Percentiles rank a stretch among this genome's conserved stretches.
These are phyloP conservation scores for Penicillium sp. DNA, from an alignment of 2,329 filamentous ascomycete species.

Conservation along the genomic window DNA sequence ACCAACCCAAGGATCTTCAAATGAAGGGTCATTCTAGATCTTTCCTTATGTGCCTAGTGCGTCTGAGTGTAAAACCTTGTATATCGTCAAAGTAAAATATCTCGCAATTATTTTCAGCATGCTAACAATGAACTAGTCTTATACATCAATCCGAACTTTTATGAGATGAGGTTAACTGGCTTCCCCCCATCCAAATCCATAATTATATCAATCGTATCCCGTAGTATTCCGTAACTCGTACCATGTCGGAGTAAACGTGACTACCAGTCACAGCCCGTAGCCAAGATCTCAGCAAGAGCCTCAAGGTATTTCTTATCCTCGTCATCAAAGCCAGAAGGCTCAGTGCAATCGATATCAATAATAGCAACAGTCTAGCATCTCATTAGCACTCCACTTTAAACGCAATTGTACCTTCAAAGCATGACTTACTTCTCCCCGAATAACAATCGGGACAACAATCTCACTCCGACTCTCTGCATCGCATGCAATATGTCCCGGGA, in stretches of 20 bases:
- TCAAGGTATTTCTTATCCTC: constrained; percentile 46
- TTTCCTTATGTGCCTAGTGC: not conserved
- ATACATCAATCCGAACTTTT: not conserved
- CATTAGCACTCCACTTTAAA: constrained; percentile 1
- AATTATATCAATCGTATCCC: constrained; percentile 10
- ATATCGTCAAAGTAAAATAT: not conserved
- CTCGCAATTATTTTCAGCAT: not conserved
- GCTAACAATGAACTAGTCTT: not conserved
- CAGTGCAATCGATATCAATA: constrained; percentile 50
- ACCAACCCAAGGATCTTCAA: not conserved
- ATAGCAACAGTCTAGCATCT: constrained; percentile 47
- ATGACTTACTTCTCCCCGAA: constrained; percentile 38
- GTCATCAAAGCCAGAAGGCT: constrained; percentile 45
- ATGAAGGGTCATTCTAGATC: not conserved
- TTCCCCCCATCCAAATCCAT: not conserved
- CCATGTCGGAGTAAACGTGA: not conserved
- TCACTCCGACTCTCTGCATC: constrained; percentile 51
- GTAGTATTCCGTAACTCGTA: not conserved
- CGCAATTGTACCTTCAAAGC: not conserved
- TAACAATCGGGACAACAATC: constrained; percentile 50
- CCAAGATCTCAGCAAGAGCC: constrained; percentile 41
- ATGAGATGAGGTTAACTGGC: not conserved
- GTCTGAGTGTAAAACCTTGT: not conserved
- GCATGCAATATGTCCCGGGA: constrained; percentile 52
- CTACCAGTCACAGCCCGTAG: constrained; percentile 44